phyloP scores from a whole-genome alignment of 108 stramenopile species.

The Tribonema minus region DNA sequence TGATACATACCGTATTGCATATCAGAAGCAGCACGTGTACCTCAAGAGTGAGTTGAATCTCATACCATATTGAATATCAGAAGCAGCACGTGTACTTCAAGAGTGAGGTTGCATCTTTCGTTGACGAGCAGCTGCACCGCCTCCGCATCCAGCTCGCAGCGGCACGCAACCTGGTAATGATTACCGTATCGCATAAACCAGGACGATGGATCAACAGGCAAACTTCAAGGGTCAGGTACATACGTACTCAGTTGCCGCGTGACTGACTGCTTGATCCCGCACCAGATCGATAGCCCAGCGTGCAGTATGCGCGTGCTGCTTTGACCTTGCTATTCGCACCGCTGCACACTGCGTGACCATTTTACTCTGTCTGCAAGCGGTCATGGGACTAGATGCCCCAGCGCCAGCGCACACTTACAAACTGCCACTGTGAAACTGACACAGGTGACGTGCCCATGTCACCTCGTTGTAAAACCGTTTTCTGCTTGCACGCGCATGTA shows the following conservation, averaged over 20 bases:
- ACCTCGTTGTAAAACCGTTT: too few relatives aligned
- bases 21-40: neutral
- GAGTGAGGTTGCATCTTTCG: conserved; percentile 16
- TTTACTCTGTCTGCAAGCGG: too few relatives aligned
- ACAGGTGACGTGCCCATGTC: too few relatives aligned
- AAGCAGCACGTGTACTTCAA: conserved; percentile 1
- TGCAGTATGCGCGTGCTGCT: too few relatives aligned
- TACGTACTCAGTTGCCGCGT: neutral
- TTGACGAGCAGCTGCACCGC: conserved; percentile 69
- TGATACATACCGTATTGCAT: neutral
- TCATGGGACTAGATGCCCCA: too few relatives aligned
- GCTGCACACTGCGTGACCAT: too few relatives aligned
- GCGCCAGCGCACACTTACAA: too few relatives aligned
- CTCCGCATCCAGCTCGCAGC: conserved; percentile 55
- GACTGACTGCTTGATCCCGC: neutral
- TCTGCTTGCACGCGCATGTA: too few relatives aligned
- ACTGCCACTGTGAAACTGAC: too few relatives aligned
- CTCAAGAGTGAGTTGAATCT: neutral
- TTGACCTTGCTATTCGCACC: too few relatives aligned
- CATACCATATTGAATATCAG: neutral
- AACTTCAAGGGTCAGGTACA: neutral
- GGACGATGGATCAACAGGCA: neutral
- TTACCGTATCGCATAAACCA: neutral
- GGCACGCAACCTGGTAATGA: conserved; percentile 43
- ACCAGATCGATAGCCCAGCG: neutral